Base-by-base conservation (phyloP, 306 rosid genomes). In the Acacia acuminata region DNA sequence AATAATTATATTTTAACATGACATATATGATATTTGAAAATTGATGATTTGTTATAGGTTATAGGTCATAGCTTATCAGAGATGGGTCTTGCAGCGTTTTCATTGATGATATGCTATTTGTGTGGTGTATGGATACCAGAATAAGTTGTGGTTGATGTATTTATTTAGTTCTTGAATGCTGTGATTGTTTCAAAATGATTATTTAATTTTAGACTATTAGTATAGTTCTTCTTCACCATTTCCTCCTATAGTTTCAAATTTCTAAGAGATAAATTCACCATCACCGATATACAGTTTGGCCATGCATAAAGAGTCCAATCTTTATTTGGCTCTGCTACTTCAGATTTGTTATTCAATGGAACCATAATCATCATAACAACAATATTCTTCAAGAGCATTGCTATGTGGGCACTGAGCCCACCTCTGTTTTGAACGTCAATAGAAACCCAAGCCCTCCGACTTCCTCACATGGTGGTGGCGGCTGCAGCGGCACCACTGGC, bases 301-400 rank as follows among this genome's bases (percentile, higher is more conserved):
- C 43, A 92, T 92, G 94, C 98, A 95, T 64, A 98, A 93, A 81
- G 98, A 95, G 81, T 3, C 34, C 34, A 30, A 30, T 30, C 34
- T 30, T 30, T 30, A 30, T 93, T 92, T 83, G 78, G 82, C 34
- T 80, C 90, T n/a, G n/a, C 73, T 55, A 71, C 81, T 75, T 84
- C 97, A n/a, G 97, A 90, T 93, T 93, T 87, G 48, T 68, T 89
- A 14, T 67, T 82, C 22, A 83, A 90, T 91, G 97, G 98, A 87
- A 63, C 53, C 43, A 55, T 43, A 44, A 63, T 63, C 27, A 68
- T 38, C 42, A 60, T 47, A 79, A 70, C 79, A 69, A 34, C 86
- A 87, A 78, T 60, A 63, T 67, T 60, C 64, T 32, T 69, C 73
- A 82, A 72, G 81, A 76, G 34, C 89, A 87, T 85, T 90, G 98